Conservation (phyloP, 2,329 filamentous ascomycete genomes). For the Gremmenia infestans region DNA sequence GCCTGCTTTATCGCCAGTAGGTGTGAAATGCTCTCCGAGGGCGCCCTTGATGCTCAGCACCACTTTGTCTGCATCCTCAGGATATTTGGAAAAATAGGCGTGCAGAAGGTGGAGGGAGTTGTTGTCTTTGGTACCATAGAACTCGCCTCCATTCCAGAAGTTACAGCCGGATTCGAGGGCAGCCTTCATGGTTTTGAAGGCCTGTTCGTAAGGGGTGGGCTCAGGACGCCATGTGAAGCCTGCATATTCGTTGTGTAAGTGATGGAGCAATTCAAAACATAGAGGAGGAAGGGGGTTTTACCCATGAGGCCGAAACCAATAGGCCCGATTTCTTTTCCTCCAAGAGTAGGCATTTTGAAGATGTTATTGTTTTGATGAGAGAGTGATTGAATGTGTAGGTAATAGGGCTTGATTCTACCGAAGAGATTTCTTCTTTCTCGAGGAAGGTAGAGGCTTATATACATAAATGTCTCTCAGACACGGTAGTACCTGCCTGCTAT, state of each 20-base stretch:
- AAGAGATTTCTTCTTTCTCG: no score
- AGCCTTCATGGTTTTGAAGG: slow-evolving; percentile 51
- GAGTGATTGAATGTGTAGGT: no score
- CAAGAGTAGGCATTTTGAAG: slow-evolving; percentile 1
- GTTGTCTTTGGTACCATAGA: slow-evolving; percentile 56
- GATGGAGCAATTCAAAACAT: background rate
- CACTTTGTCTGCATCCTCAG: slow-evolving; percentile 57
- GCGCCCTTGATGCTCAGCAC: slow-evolving; percentile 58
- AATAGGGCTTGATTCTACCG: no score
- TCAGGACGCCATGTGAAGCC: slow-evolving; percentile 27
- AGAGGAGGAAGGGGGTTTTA: background rate
- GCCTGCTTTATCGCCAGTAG: slow-evolving; percentile 36
- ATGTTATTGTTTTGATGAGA: no score
- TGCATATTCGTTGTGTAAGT: background rate
- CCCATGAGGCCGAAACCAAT: slow-evolving; percentile 15
- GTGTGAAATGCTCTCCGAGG: slow-evolving; percentile 33
- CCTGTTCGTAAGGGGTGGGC: slow-evolving; percentile 38
- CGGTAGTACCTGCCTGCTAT: no score
- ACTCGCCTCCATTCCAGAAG: slow-evolving; percentile 58
- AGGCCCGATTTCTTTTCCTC: slow-evolving; percentile 13
- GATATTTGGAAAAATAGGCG: slow-evolving; percentile 56
- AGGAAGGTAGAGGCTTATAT: no score
- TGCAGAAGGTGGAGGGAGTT: slow-evolving; percentile 56
- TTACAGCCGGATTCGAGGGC: slow-evolving; percentile 41
- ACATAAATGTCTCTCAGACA: no score